Base-by-base conservation (phyloP, 179 eudicot genomes). In the Heliamphora pulchella region DNA sequence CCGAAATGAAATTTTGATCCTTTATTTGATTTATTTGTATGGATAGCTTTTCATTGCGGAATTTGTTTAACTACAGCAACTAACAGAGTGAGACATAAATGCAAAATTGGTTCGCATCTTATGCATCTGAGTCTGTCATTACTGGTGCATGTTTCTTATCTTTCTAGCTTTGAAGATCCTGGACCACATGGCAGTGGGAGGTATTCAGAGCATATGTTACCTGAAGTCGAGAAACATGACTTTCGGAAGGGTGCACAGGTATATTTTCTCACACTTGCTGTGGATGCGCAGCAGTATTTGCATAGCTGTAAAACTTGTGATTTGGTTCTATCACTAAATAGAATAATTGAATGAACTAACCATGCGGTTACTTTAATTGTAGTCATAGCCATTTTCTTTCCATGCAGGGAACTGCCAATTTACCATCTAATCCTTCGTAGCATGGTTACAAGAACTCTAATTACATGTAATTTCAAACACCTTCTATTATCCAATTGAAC, bases 171-270 rank as follows among this genome's bases (percentile, higher is more conserved):
- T 82, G 88, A 82, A 82, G 99, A 96, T 89, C 99, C 98, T 70
- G 99, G 99, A 77, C 93, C 94, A 67, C 96, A 89, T 90, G 99
- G 99, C 76, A 96, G 85, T 85, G 97, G 91, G 76, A 88, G 99
- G 84, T 96, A 90, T 76, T 88, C 92, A 18, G 88, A 91, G 51
- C 90, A 88, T 82, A 96, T 96, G 99, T 86, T 91, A 69, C 99
- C 99, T 75, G 98, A 94, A 88, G 91, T 96, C 55, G 94, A 90
- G 79, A 87, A 87, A 81, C 87, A 81, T 74, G 89, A 89, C 85
- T 96, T 96, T 83, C 88, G 93, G 61, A 96, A 96, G 87, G 99
- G 99, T 82, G 90, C 97, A 47, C 99, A 96, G 96, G 99, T 96
- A 82, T 78, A 84, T 51, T 80, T 64, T 65, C 53, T 53, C 48